Percentiles rank a stretch among this genome's conserved stretches.
Evolutionary conservation across 2,329 filamentous ascomycete species (phyloP).

Genomic region (Penicillium sp.): DNA sequence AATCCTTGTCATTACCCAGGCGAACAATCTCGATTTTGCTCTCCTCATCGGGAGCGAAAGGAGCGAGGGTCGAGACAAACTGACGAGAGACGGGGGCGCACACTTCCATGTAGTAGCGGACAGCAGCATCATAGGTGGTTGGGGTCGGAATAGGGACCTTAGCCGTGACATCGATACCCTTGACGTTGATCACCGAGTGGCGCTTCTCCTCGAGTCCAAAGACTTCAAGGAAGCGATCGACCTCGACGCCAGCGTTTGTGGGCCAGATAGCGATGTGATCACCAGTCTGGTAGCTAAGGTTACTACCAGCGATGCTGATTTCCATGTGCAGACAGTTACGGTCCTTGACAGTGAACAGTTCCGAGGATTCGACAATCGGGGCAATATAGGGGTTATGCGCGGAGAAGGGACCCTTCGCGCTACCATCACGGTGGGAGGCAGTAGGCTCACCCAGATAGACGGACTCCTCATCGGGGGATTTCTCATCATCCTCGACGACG

Average conservation of each 20-base stretch:
- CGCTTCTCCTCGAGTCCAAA: conserved; percentile 74
- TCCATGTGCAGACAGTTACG: conserved; percentile 97
- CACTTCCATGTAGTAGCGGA: conserved; percentile 96
- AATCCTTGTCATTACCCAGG: conserved; percentile 89
- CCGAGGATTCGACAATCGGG: conserved; percentile 83
- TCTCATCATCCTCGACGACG: conserved; percentile 70
- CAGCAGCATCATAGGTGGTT: conserved; percentile 90
- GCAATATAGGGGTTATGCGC: conserved; percentile 97
- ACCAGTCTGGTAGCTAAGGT: conserved; percentile 89
- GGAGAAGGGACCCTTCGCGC: conserved; percentile 84
- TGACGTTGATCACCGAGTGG: conserved; percentile 79
- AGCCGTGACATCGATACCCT: conserved; percentile 87
- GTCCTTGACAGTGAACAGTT: conserved; percentile 84
- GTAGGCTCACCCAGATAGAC: conserved; percentile 97
- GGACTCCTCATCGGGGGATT: conserved; percentile 70
- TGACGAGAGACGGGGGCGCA: conserved; percentile 94
- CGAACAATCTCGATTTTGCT: conserved; percentile 84
- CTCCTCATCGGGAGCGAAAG: conserved; percentile 82
- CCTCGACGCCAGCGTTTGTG: conserved; percentile 87
- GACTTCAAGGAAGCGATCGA: conserved; percentile 81
- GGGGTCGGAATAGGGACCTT: conserved; percentile 97
- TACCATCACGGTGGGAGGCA: conserved; percentile 87
- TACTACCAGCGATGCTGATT: conserved; percentile 84
- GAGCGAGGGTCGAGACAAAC: conserved; percentile 80
- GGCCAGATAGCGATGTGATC: conserved; percentile 98